Evolutionary conservation across 2,329 filamentous ascomycete genomes (phyloP).

Genomic region (Sarocladium kiliense): DNA sequence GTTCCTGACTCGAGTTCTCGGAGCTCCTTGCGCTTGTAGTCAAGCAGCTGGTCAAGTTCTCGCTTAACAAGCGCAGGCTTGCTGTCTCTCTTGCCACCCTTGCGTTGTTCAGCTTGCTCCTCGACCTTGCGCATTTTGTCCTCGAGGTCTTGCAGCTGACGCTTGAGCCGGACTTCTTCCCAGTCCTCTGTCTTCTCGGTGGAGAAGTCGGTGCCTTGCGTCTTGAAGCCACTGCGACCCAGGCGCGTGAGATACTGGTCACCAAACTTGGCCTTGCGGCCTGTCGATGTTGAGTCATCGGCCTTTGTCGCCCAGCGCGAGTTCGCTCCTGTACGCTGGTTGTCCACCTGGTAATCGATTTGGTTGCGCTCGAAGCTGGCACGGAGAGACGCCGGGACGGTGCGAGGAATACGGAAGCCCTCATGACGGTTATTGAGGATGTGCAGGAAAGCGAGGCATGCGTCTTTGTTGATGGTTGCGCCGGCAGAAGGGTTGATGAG

Average conservation of each 20-base stretch:
- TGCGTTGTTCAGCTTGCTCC: conserved; percentile 60
- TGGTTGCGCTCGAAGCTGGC: conserved; percentile 91
- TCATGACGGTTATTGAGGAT: conserved; percentile 96
- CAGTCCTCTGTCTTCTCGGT: conserved; percentile 85
- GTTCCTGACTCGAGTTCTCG: conserved; percentile 69
- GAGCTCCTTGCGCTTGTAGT: conserved; percentile 84
- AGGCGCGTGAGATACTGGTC: conserved; percentile 92
- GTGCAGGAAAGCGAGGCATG: conserved; percentile 88
- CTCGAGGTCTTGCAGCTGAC: conserved; percentile 85
- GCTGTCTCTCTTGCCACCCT: conserved; percentile 61
- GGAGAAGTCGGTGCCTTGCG: conserved; percentile 85
- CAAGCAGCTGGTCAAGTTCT: conserved; percentile 87
- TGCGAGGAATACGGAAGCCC: conserved; percentile 87
- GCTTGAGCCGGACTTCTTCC: conserved; percentile 94
- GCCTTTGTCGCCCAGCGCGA: conserved; percentile 75
- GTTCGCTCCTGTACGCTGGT: conserved; percentile 56
- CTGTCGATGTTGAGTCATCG: conserved; percentile 75
- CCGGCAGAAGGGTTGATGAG: conserved; percentile 87
- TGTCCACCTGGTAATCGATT: conserved; percentile 92
- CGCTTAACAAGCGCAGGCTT: conserved; percentile 91
- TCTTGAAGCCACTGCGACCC: conserved; percentile 75
- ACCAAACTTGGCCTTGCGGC: conserved; percentile 94
- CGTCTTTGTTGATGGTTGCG: conserved; percentile 86
- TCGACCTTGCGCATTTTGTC: conserved; percentile 82
- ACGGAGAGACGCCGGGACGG: conserved; percentile 84